Evolutionary conservation across 306 rosid genomes (phyloP), one percentile per base, ranked within the genome.

Genomic region (Glycine latifolia): DNA sequence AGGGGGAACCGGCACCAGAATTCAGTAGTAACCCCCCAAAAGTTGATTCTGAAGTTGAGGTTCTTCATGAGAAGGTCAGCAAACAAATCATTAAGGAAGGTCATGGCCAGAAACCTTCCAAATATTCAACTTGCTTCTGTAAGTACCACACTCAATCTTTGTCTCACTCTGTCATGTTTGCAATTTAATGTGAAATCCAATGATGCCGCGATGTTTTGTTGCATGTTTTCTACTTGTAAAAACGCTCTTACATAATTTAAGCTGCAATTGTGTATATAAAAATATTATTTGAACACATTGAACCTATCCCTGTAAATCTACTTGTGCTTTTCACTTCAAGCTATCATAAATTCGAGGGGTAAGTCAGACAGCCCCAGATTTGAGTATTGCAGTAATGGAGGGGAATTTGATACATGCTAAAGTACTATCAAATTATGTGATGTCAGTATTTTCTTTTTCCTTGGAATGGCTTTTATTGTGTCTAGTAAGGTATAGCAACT

Each of bases 81-180:
- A 93, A 95, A 78, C 98, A 93, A 87, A 83, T 91, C 10, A 88
- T 93, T 17, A 90, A 93, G 91, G 97, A 93, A 85, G 99, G 96
- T 41, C 92, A 89, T 85, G 99, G 95, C 58, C 88, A 84, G 75
- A 89, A 81, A 73, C 98, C 99, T 47, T 83, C 98, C 71, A 95
- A 93, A 79, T 95, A 93, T 85, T 89, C 98, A 62, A 95, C 99
- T 26, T 95, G 99, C 88, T 95, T 95, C 79, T 85, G 97, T 93
- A 85, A 88, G 98, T 90, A 65, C 66, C 11, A 4, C 66, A 26
- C 41, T 72, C 54, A 26, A 9, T 58, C 54, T 50, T 68, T 48
- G 44, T 63, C 15, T 65, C 11, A 60, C 68, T 9, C 11, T 69
- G 11, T 10, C 15, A 17, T 75, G 35, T 46, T 70, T 80, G 67